phyloP scores from a whole-genome alignment of 495 filamentous ascomycete species.

The Lepraria neglecta region DNA sequence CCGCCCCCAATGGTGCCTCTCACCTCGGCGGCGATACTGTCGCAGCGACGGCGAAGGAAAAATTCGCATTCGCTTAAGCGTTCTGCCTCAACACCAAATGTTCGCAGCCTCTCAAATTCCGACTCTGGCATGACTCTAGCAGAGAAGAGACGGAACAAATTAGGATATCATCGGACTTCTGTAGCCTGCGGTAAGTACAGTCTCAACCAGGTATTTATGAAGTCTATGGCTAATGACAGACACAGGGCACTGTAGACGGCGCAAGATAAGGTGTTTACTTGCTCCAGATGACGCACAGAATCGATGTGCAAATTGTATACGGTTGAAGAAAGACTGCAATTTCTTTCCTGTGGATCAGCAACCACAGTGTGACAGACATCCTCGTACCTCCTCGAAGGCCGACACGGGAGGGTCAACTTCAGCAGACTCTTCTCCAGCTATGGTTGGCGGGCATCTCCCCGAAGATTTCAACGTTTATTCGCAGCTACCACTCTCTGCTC shows the following conservation, averaged over 20 bases:
- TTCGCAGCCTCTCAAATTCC: conserved; percentile 47
- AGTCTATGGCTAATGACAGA: conserved; percentile 21
- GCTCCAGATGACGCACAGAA: conserved; percentile 70
- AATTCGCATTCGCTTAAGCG: conserved; percentile 43
- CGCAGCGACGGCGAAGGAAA: conserved; percentile 25
- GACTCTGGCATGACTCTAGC: conserved; percentile 43
- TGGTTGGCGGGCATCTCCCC: conserved; percentile 24
- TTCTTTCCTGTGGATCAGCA: conserved; percentile 91
- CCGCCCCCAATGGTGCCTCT: conserved; percentile 24
- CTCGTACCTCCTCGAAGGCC: conserved; percentile 41
- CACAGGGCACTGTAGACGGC: conserved; percentile 83
- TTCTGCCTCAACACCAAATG: conserved; percentile 61
- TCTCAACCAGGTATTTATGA: conserved; percentile 3
- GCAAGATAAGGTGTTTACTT: conserved; percentile 90
- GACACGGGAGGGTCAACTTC: conserved; percentile 40
- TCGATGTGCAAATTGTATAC: conserved; percentile 92
- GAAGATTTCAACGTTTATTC: conserved; percentile 42
- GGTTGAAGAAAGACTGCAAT: conserved; percentile 90
- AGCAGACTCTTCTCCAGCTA: conserved; percentile 41
- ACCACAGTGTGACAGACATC: conserved; percentile 51
- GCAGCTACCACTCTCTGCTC: conserved; percentile 36
- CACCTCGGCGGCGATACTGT: conserved; percentile 18
- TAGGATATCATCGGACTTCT: conserved; percentile 94
- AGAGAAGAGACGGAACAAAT: conserved; percentile 91
- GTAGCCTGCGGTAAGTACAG: conserved; percentile 77